Evolutionary conservation across 2,329 filamentous ascomycete species (phyloP), one percentile per base, ranked within the genome.

Genomic region (Paecilomyces fulvus): DNA sequence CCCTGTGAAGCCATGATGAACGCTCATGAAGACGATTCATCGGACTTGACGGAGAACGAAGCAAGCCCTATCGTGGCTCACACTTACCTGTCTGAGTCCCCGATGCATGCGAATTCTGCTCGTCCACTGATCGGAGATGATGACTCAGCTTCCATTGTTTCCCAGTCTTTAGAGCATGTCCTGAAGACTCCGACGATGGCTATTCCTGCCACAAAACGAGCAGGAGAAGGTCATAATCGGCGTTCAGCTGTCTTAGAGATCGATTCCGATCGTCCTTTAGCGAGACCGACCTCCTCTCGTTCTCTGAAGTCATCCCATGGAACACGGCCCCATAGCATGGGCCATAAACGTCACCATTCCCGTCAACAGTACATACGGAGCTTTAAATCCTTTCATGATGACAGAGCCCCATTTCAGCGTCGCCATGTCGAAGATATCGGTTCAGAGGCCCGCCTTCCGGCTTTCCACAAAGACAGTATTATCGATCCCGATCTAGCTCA

Each of bases 391-490:
- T 79, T 81, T 5, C 77, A 85, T 17, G 90, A 95, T 58, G 90
- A 96, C 59, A 83, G 89, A 56, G 92, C 90, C 0, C 94, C 94
- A 0, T 97, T 97, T 63, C 90, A 89, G 65, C 80, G 91, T 55
- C 88, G 87, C 57, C 80, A 85, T 10, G 77, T 80, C 17, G 84
- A 95, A 54, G 87, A 91, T 57, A 75, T 80, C 51, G 76, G 80
- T 3, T 84, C 81, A 60, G 87, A 85, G 60, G 77, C 83, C 7
- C 84, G 85, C 48, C 80, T 96, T 33, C 87, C 92, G 14, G 91
- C 91, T n/a, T 97, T 99, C 64, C 94, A 99, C 70, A 91, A 94
- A 67, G 94, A 99, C 76, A 97, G 94, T 67, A 96, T 99, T 63
- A 97, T 99, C 63, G 94, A 99, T 68, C 94, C 94, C 1, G 94